A percentile compares a stretch with the other conserved stretches of the same genome.
phyloP scores from a whole-genome alignment of 345 rosid genomes.

The Sonneratia caseolaris region DNA sequence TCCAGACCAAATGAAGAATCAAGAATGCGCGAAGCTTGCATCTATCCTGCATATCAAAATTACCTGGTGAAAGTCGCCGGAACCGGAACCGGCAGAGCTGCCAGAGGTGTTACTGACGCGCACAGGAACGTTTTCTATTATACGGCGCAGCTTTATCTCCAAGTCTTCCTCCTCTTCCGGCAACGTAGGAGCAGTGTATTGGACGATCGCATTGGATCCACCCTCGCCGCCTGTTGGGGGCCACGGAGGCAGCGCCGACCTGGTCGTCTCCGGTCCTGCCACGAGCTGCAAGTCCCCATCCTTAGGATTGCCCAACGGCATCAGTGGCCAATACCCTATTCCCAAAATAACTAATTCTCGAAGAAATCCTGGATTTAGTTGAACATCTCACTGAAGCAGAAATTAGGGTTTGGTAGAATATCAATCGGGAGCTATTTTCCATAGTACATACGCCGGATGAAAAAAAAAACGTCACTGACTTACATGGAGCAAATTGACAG shows the following conservation, averaged over 20 bases:
- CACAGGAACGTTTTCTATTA: constrained; percentile 89
- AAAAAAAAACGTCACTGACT: neutral
- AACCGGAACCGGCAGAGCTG: constrained; percentile 96
- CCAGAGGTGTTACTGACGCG: constrained; percentile 93
- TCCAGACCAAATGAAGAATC: neutral
- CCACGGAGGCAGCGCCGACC: constrained; percentile 26
- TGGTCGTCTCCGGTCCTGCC: constrained; percentile 35
- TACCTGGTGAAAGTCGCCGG: constrained; percentile 97
- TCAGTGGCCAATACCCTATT: constrained; percentile 9
- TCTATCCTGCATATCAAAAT: neutral
- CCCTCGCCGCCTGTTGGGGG: constrained; percentile 14
- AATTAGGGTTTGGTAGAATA: neutral
- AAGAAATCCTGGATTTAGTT: neutral
- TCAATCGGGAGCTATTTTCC: too few relatives aligned
- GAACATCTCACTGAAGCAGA: neutral
- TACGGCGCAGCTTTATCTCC: constrained; percentile 84
- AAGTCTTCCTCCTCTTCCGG: constrained; percentile 86
- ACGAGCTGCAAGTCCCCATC: constrained; percentile 46
- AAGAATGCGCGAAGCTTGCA: neutral
- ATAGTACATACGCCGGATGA: too few relatives aligned
- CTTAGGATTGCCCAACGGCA: constrained; percentile 49
- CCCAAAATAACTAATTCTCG: constrained; percentile 8
- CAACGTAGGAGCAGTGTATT: constrained; percentile 60
- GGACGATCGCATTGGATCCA: constrained; percentile 53
- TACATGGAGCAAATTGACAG: neutral